phyloP scores from a whole-genome alignment of 345 rosid genomes.

The Durio zibethinus region DNA sequence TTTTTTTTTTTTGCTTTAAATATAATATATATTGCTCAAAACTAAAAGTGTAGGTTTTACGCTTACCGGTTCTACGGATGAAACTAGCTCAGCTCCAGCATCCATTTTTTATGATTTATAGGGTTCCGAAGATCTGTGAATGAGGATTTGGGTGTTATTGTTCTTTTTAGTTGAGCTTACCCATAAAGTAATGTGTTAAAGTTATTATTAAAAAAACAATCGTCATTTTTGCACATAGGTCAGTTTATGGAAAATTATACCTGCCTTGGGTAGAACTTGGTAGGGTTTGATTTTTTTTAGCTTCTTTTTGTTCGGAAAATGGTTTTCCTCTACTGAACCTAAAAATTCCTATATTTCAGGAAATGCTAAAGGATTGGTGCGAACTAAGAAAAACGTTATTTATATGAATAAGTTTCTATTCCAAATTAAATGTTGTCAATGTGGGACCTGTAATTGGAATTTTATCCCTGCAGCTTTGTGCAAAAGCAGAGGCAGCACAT shows the following conservation, averaged over 20 bases:
- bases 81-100: no score
- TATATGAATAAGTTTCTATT: conserved; percentile 87
- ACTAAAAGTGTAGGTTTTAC: no score
- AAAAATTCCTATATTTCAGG: conserved; percentile 47
- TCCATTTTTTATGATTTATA: background rate
- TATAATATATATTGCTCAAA: no score
- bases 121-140: background rate
- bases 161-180: background rate
- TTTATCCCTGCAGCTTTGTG: conserved; percentile 93
- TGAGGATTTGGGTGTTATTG: background rate
- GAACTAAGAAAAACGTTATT: conserved; percentile 94
- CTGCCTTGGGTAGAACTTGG: background rate
- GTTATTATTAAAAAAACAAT: background rate
- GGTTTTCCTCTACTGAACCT: background rate
- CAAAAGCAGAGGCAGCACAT: conserved; percentile 92
- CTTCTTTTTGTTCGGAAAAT: background rate
- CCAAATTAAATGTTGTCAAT: conserved; percentile 87
- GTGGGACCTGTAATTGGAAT: conserved; percentile 99
- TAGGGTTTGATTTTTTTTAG: background rate
- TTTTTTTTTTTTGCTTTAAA: no score
- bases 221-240: background rate
- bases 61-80: no score
- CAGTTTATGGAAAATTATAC: background rate
- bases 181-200: background rate
- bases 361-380: conserved; percentile 94